These are phyloP conservation scores for Cytidiella melzeri DNA, from an alignment of 768 basidiomycete genomes.

Conservation along the genomic window DNA sequence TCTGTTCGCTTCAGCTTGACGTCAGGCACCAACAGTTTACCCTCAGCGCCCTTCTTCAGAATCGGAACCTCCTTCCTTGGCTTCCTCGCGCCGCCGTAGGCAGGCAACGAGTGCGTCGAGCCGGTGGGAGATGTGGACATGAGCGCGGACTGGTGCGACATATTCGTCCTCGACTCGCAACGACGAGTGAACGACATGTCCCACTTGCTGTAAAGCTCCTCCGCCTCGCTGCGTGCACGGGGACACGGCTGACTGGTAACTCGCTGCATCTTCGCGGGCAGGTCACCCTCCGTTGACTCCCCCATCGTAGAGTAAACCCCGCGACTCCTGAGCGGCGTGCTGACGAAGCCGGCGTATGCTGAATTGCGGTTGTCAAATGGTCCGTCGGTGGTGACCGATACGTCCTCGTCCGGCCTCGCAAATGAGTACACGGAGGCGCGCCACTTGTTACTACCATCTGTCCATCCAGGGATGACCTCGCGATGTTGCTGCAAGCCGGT, in stretches of 20 bases:
- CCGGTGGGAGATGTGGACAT: constrained; percentile 27
- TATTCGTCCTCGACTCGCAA: constrained; percentile 42
- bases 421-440: constrained; percentile 57
- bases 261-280: constrained; percentile 21
- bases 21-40: constrained; percentile 53
- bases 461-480: constrained; percentile 59
- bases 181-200: constrained; percentile 51
- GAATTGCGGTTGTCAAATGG: constrained; percentile 28
- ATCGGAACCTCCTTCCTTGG: constrained; percentile 47
- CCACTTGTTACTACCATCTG: constrained; percentile 61
- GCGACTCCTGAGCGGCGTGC: constrained; percentile 43
- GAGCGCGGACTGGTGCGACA: constrained; percentile 14
- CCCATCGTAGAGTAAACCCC: constrained; percentile 45
- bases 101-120: constrained; percentile 31
- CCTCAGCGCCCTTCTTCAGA: constrained; percentile 55
- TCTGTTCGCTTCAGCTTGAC: constrained; percentile 30
- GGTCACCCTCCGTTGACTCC: constrained; percentile 14
- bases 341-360: constrained; percentile 40
- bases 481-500: constrained; percentile 7
- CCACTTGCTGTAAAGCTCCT: constrained; percentile 51
- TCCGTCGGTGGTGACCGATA: constrained; percentile 16
- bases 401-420: constrained; percentile 28
- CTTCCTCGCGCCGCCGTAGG: constrained; percentile 28
- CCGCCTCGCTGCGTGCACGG: constrained; percentile 18
- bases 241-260: constrained; percentile 4